Base-by-base conservation (phyloP, 208 protist genomes). In the Wallacemonas collosoma region DNA sequence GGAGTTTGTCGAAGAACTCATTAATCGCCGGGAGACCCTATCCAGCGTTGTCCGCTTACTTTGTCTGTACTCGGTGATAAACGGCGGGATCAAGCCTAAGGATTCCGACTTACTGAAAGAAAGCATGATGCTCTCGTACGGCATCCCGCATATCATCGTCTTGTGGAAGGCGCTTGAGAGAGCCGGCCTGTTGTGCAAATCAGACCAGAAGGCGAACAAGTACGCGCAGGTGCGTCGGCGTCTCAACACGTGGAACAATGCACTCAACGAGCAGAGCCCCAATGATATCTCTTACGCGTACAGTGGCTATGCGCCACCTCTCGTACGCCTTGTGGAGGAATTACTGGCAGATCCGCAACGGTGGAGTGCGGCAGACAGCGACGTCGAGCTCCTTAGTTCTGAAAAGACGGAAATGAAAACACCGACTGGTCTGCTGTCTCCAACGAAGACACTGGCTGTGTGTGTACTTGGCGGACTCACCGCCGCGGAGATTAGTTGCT, bases 381-480 rank as follows among this genome's bases (percentile, higher is more conserved):
- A 73, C 0, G 51, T 81, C 1, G 85, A 87, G 38, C 48, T 85
- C 2, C n/a, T 95, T 12, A 63, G 80, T 50, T 82, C 83, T 12
- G 81, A 84, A 47, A 87, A 86, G 48, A 76, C 69, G 38, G 87
- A 92, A 76, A 72, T 92, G 39, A 70, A 35, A 89, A 80, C 67
- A 65, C 77, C 26, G 72, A 80, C 15, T 79, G 87, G 36, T 50
- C 77, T 73, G 56, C 80, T 43, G 67, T 60, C 41, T 4, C 58
- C 81, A 41, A 79, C 80, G 36, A 83, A 72, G 51, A 80, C 77
- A 2, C 71, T 98, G 47, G 60, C 60, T 45, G 81, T 99, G 41
- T 96, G 97, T 82, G 90, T 98, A 60, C 86, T 99, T 63, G 97
- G 97, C 15, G 98, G 98, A 15, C 75, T 98, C 36, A 98, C 97